These are phyloP conservation scores for Breynia disticha DNA, from an alignment of 441 rosid species.

Conservation along the genomic window DNA sequence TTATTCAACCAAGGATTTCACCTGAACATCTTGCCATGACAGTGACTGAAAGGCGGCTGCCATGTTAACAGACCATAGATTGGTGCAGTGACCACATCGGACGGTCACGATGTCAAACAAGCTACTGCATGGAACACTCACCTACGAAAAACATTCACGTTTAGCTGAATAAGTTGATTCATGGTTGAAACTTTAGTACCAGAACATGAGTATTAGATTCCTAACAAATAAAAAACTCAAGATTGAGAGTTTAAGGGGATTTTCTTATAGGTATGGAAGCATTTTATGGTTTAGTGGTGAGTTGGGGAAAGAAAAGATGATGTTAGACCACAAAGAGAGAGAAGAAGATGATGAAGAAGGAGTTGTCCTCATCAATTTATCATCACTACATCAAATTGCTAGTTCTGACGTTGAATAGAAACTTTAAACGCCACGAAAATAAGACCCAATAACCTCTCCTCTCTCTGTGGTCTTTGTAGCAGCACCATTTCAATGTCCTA, in stretches of 20 bases:
- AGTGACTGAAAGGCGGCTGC: conserved; percentile 83
- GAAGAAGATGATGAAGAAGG: too few species aligned
- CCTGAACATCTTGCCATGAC: conserved; percentile 78
- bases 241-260: too few species aligned
- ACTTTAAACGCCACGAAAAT: conserved; percentile 10
- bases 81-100: conserved; percentile 95
- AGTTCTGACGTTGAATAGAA: conserved; percentile 15
- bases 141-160: conserved; percentile 35
- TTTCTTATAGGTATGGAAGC: neutral
- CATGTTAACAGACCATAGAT: conserved; percentile 92
- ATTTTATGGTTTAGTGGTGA: too few species aligned
- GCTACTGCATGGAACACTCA: conserved; percentile 89
- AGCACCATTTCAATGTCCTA: conserved; percentile 15
- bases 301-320: too few species aligned
- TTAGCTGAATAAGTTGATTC: too few species aligned
- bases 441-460: neutral
- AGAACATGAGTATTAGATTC: too few species aligned
- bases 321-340: too few species aligned
- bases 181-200: too few species aligned
- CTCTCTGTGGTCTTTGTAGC: conserved; percentile 7
- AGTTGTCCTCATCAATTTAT: too few species aligned
- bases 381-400: conserved; percentile 7
- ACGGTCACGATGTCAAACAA: conserved; percentile 76
- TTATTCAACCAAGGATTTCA: too few species aligned
- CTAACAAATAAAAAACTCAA: too few species aligned